Evolutionary conservation across 192 early-diverging fungal genomes (phyloP).

Genomic region (Tieghemiomyces parasiticus): DNA sequence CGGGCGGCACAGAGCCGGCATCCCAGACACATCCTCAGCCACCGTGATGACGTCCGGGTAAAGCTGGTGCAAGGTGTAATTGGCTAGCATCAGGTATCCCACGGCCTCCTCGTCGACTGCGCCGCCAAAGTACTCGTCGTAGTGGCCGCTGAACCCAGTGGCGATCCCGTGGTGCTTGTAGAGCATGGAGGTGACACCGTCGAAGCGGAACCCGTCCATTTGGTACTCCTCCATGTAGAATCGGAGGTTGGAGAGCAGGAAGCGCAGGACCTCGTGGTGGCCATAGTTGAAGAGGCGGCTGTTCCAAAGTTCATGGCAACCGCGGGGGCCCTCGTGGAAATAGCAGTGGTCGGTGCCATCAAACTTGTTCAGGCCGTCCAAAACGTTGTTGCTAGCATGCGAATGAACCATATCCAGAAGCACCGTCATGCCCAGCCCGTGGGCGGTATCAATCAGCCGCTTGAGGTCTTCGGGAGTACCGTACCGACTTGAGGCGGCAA

Average conservation of each 20-base stretch:
- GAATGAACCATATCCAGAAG: slow-evolving; percentile 93
- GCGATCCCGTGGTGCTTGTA: slow-evolving; percentile 93
- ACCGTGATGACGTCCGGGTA: slow-evolving; percentile 75
- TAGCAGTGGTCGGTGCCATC: slow-evolving; percentile 94
- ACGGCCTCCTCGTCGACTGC: slow-evolving; percentile 71
- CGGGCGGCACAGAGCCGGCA: slow-evolving; percentile 88
- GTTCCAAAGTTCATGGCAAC: slow-evolving; percentile 90
- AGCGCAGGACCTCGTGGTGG: slow-evolving; percentile 78
- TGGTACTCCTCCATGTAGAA: slow-evolving; percentile 83
- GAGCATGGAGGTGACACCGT: slow-evolving; percentile 95
- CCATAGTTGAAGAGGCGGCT: slow-evolving; percentile 89
- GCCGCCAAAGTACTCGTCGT: slow-evolving; percentile 87
- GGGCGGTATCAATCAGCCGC: slow-evolving; percentile 82
- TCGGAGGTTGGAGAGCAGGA: slow-evolving; percentile 86
- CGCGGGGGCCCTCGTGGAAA: slow-evolving; percentile 79
- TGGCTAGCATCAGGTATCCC: slow-evolving; percentile 84
- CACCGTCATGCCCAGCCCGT: slow-evolving; percentile 73
- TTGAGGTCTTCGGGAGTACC: slow-evolving; percentile 89
- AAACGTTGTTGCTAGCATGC: slow-evolving; percentile 87
- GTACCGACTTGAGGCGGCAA: slow-evolving; percentile 82
- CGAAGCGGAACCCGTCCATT: slow-evolving; percentile 97
- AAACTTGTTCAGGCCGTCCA: slow-evolving; percentile 89
- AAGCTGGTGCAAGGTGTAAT: slow-evolving; percentile 64
- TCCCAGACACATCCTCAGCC: slow-evolving; percentile 98
- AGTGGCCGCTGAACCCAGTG: slow-evolving; percentile 82